A percentile compares a stretch with the other conserved stretches of the same genome.
These are phyloP conservation scores for Botrytis elliptica DNA, from an alignment of 2,329 filamentous ascomycete genomes.

Conservation along the genomic window DNA sequence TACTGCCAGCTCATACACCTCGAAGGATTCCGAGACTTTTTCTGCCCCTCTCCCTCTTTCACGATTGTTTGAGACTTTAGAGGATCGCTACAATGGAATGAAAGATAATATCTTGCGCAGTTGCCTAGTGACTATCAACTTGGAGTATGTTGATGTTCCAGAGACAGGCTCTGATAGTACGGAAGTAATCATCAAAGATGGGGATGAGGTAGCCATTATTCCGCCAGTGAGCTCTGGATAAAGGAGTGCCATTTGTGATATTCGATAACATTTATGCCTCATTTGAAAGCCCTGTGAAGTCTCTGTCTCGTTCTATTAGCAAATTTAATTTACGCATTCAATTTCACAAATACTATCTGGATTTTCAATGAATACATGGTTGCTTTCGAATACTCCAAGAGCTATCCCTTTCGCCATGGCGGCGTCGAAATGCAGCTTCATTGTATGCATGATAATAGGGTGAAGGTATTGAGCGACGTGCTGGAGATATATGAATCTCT, in stretches of 20 bases:
- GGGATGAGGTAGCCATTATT: slow-evolving; percentile 84
- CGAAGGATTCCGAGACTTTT: slow-evolving; percentile 63
- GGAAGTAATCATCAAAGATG: slow-evolving; percentile 59
- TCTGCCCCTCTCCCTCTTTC: slow-evolving; percentile 63
- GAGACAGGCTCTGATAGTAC: slow-evolving; percentile 44
- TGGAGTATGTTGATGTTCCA: slow-evolving; percentile 72
- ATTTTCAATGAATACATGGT: not conserved
- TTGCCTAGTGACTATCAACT: slow-evolving; percentile 75
- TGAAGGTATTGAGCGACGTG: not conserved
- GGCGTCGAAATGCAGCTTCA: not conserved
- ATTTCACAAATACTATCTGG: not conserved
- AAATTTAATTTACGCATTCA: not conserved
- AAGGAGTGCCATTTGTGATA: slow-evolving; percentile 30
- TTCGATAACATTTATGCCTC: not conserved
- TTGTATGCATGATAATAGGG: not conserved
- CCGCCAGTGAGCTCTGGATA: slow-evolving; percentile 84
- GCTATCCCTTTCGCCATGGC: not conserved
- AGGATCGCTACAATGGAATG: slow-evolving; percentile 69
- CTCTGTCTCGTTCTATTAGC: not conserved
- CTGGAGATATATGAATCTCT: not conserved
- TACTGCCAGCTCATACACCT: slow-evolving; percentile 67
- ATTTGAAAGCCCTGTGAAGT: not conserved
- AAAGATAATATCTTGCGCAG: slow-evolving; percentile 65
- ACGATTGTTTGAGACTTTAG: slow-evolving; percentile 65
- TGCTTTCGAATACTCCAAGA: not conserved